Conservation (phyloP, 768 basidiomycete species). For the Amanita phalloides region DNA sequence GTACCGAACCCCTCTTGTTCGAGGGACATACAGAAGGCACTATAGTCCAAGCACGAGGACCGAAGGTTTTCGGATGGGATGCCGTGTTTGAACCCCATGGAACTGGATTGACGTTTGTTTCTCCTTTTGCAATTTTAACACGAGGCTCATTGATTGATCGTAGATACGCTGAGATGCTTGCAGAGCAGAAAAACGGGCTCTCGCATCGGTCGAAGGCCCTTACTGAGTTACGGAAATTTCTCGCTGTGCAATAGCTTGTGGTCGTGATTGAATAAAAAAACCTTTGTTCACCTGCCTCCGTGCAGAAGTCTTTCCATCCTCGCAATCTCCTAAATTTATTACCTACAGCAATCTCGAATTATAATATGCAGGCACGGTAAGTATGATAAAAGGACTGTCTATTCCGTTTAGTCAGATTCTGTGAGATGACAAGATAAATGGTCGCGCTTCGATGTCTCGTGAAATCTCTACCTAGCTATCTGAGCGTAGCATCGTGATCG, state of each 20-base stretch:
- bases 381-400: too few species aligned
- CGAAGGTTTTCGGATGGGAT: constrained; percentile 84
- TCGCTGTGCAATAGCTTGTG: constrained; percentile 21
- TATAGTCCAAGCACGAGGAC: constrained; percentile 83
- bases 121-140: background rate
- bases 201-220: constrained; percentile 68
- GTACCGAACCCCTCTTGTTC: background rate
- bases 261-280: too few species aligned
- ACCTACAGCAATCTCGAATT: too few species aligned
- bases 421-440: too few species aligned
- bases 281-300: too few species aligned
- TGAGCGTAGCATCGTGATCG: too few species aligned
- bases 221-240: constrained; percentile 47
- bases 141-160: background rate
- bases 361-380: too few species aligned
- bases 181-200: constrained; percentile 56
- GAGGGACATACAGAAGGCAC: constrained; percentile 83
- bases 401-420: too few species aligned
- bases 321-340: too few species aligned
- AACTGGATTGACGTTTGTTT: constrained; percentile 63
- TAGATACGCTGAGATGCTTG: constrained; percentile 72
- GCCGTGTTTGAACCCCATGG: constrained; percentile 72
- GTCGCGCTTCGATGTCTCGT: too few species aligned
- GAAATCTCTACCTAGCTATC: too few species aligned
- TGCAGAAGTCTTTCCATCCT: too few species aligned